These are phyloP conservation scores for Moricandia arvensis DNA, from an alignment of 345 rosid genomes.

Conservation along the genomic window DNA sequence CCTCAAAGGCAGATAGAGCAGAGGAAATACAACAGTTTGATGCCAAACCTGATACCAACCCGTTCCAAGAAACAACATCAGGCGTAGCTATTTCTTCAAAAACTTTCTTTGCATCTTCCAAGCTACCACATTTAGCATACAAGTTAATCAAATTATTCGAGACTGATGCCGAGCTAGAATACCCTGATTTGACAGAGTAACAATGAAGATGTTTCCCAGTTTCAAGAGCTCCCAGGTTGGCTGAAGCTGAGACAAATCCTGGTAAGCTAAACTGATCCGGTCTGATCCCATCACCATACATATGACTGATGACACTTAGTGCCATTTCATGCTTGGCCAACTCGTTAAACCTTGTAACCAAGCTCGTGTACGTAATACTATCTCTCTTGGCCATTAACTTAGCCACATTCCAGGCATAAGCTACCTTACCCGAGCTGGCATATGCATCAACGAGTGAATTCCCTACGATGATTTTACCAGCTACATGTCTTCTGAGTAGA, in stretches of 20 bases:
- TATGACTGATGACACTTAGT: slow-evolving; percentile 39
- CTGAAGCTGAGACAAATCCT: slow-evolving; percentile 62
- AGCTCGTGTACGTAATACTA: slow-evolving; percentile 56
- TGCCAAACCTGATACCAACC: slow-evolving; percentile 58
- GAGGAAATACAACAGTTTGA: slow-evolving; percentile 47
- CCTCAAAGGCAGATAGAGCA: too few relatives aligned
- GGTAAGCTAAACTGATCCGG: slow-evolving; percentile 59
- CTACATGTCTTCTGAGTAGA: slow-evolving; percentile 42
- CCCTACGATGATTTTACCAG: slow-evolving; percentile 37
- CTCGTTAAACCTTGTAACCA: slow-evolving; percentile 65
- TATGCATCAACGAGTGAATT: slow-evolving; percentile 69
- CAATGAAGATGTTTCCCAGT: slow-evolving; percentile 69
- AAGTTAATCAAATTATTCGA: slow-evolving; percentile 54
- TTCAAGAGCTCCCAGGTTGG: slow-evolving; percentile 45
- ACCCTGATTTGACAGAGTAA: slow-evolving; percentile 57
- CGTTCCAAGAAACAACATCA: slow-evolving; percentile 67
- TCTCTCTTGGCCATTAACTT: slow-evolving; percentile 51
- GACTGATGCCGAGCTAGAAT: slow-evolving; percentile 42
- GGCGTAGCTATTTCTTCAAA: slow-evolving; percentile 52
- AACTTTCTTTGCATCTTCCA: slow-evolving; percentile 40
- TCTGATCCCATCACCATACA: slow-evolving; percentile 45
- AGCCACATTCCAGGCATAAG: slow-evolving; percentile 51
- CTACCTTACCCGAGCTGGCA: slow-evolving; percentile 46
- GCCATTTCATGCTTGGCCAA: slow-evolving; percentile 48
- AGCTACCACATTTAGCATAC: slow-evolving; percentile 61